Evolutionary conservation across 495 filamentous ascomycete species (phyloP), one percentile per base, ranked within the genome.

Genomic region (Lasiosphaeris hirsuta): DNA sequence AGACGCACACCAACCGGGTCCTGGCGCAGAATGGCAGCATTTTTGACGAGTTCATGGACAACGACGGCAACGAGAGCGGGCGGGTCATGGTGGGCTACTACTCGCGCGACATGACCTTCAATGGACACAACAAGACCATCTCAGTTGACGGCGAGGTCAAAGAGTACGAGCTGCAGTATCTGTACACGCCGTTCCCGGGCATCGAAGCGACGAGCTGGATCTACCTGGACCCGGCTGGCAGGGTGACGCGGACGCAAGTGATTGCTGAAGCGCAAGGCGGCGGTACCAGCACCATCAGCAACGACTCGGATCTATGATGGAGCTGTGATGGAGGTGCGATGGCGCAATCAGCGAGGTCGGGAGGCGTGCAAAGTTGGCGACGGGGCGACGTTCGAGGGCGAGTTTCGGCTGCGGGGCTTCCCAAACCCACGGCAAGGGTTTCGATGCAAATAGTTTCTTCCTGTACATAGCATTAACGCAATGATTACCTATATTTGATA

Each of bases 1-100:
- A 78, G 45, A 78, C 74, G 37, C 80, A 83, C 65, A 82, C 78
- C 42, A 83, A 83, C 66, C 77, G 79, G 41, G 62, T 82, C 15
- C 66, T 84, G 46, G 76, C 69, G 37, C 80, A 83, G 70, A 77
- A 80, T 62, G 81, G 81, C 50, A 71, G 67, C 56, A 72, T 84
- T 39, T 69, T 77, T 38, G 81, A 83, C 50, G 66, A 78, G 61
- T 75, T 63, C 30, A 71, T 84, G 2, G 76, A 83, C 60, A 83
- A 84, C 54, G 65, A 80, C 45, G 80, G 80, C 0, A 65, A 73
- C 40, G 66, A 79, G 47, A 61, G 61, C 4, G 67, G 70, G 1
- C 59, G 67, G 48, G 60, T 58, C 18, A 60, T 69, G 3, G 78
- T 83, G 1, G 81, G 81, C 8, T 74, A 58, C 51, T 83, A 80